These are phyloP conservation scores for Nakazawaea ishiwadae DNA, from an alignment of 805 yeast genomes.

Conservation along the genomic window DNA sequence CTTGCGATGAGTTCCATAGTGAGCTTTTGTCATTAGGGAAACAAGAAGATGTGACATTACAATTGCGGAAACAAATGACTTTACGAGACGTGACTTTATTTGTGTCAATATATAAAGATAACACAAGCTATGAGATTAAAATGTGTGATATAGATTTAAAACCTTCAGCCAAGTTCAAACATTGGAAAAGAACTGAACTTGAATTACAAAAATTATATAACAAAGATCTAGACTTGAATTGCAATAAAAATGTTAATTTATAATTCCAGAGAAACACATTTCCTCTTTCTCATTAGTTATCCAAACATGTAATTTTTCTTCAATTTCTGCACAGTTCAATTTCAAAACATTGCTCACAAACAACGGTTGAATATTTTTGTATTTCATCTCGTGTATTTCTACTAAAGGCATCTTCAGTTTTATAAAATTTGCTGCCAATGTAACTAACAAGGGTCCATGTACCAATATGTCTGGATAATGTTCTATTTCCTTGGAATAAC, in stretches of 20 bases:
- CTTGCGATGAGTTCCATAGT: constrained; percentile 24
- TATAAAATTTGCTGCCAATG: constrained; percentile 54
- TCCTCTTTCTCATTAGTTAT: constrained; percentile 1
- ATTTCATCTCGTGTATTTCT: constrained; percentile 32
- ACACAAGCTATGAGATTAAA: constrained; percentile 14
- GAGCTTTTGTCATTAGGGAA: constrained; percentile 28
- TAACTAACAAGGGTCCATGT: constrained; percentile 79
- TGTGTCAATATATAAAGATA: constrained; percentile 32
- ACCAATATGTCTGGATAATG: constrained; percentile 57
- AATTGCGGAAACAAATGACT: constrained; percentile 42
- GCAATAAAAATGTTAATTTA: not conserved
- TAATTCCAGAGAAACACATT: constrained; percentile 1
- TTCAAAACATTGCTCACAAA: constrained; percentile 34
- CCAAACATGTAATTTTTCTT: constrained; percentile 12
- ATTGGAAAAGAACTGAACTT: constrained; percentile 34
- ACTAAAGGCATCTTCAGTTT: constrained; percentile 14
- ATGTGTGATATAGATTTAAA: constrained; percentile 49
- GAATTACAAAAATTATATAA: constrained; percentile 12
- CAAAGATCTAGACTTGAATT: not conserved
- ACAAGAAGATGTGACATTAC: constrained; percentile 36
- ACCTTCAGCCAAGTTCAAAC: constrained; percentile 34
- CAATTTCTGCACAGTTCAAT: constrained; percentile 18
- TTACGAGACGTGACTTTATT: constrained; percentile 49
- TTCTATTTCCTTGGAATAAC: constrained; percentile 51
- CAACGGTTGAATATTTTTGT: constrained; percentile 47